These are phyloP conservation scores for Aegilops longissima DNA, from an alignment of 176 grass and related monocot species.

Conservation along the genomic window DNA sequence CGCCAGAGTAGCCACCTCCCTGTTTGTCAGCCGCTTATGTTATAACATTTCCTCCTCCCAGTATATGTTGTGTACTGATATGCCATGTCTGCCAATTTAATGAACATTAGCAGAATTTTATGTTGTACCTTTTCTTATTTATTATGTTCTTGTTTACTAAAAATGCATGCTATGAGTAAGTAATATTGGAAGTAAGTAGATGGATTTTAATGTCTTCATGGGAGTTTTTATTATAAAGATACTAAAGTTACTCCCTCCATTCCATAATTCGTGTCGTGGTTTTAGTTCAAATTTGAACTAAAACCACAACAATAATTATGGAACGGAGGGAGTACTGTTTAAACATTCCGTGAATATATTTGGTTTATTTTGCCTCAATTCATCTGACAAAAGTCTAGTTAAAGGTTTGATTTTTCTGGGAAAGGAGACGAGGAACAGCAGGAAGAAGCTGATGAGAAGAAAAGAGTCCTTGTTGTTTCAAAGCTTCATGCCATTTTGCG, in stretches of 20 bases:
- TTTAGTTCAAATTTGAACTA: too few relatives aligned
- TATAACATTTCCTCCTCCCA: too few relatives aligned
- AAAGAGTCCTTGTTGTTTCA: constrained; percentile 75
- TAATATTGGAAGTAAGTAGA: not conserved
- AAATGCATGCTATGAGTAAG: not conserved
- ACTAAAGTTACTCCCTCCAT: not conserved
- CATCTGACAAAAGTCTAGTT: constrained; percentile 3
- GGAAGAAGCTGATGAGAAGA: constrained; percentile 85
- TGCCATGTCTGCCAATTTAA: not conserved
- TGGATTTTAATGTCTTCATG: not conserved
- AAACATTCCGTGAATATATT: not conserved
- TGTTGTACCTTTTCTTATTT: not conserved
- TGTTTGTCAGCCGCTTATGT: not conserved
- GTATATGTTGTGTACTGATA: not conserved
- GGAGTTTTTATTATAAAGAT: not conserved
- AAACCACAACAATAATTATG: too few relatives aligned
- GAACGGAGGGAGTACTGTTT: not conserved
- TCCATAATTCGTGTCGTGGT: too few relatives aligned
- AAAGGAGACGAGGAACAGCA: constrained; percentile 57
- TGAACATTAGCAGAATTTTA: not conserved
- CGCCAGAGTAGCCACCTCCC: not conserved
- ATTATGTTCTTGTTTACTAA: constrained; percentile 9
- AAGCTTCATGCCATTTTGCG: constrained; percentile 94
- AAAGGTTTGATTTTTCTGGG: constrained; percentile 91
- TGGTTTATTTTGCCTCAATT: constrained; percentile 22